Percentiles rank a stretch among this genome's conserved stretches.
Evolutionary conservation across 1,139 yeast genomes (phyloP).

Genomic region (Zygoascus hellenicus): DNA sequence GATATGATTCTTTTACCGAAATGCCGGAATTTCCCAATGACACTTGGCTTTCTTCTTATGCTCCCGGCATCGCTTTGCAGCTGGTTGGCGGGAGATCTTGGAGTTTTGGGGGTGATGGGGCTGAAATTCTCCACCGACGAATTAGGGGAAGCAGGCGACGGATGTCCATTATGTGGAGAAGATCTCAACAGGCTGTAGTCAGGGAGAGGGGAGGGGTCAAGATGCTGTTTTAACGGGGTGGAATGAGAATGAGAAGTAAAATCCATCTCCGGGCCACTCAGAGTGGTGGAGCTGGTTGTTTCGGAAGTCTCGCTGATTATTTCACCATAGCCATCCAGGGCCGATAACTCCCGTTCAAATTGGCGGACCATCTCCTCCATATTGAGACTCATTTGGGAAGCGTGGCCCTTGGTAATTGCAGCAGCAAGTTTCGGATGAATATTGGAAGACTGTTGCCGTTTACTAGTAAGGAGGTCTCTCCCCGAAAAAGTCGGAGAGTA

Average conservation of each 20-base stretch:
- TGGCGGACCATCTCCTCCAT: constrained; percentile 7
- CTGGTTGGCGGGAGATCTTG: constrained; percentile 1
- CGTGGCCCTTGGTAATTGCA: neutral
- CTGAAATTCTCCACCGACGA: constrained; percentile 2
- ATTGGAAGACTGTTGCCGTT: neutral
- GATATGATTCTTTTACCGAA: constrained; percentile 7
- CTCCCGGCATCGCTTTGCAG: neutral
- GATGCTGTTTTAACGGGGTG: neutral
- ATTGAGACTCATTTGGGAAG: neutral
- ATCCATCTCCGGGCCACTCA: neutral
- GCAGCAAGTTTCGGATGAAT: neutral
- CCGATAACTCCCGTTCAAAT: constrained; percentile 10
- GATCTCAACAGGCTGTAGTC: neutral
- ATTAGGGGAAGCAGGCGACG: neutral
- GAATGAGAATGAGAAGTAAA: neutral
- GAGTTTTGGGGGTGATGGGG: constrained; percentile 5
- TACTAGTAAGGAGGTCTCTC: neutral
- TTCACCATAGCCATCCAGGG: constrained; percentile 9
- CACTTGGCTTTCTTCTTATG: constrained; percentile 6
- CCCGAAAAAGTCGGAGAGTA: neutral
- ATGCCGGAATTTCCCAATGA: constrained; percentile 5
- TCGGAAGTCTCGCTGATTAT: neutral
- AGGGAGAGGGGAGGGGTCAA: constrained; percentile 6
- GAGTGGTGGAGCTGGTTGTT: neutral
- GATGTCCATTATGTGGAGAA: neutral